Evolutionary conservation across 73 alveolate genomes (phyloP).

Genomic region (Tetrahymena borealis): DNA sequence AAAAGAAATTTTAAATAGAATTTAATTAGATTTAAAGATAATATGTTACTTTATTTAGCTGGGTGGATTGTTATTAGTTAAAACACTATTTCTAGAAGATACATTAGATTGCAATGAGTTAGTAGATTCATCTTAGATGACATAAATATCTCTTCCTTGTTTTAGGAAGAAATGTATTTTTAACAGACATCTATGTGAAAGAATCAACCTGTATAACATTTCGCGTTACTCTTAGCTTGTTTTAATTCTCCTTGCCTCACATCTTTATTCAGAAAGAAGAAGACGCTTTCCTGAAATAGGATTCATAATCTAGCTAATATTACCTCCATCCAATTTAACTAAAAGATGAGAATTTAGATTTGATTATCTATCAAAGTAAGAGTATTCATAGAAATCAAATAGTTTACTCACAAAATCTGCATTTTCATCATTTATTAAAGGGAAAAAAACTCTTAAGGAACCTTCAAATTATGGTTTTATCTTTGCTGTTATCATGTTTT

Average conservation of each 20-base stretch:
- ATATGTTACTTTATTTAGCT: neutral
- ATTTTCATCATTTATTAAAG: neutral
- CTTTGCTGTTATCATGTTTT: neutral
- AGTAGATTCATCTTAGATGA: neutral
- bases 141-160: neutral
- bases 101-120: neutral
- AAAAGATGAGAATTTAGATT: neutral
- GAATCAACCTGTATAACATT: neutral
- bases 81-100: neutral
- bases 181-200: neutral
- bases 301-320: neutral
- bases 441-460: neutral
- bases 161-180: neutral
- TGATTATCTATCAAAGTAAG: neutral
- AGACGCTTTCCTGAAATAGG: neutral
- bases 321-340: neutral
- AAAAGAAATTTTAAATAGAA: no score
- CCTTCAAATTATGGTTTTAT: neutral
- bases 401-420: neutral
- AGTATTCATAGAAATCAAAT: neutral
- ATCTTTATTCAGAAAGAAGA: neutral
- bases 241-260: neutral
- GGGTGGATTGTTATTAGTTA: neutral
- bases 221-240: neutral
- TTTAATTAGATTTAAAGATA: neutral